A percentile compares a stretch with the other conserved stretches of the same genome.
Evolutionary conservation across 495 filamentous ascomycete species (phyloP).

Genomic region (Hypoxylon fuscum): DNA sequence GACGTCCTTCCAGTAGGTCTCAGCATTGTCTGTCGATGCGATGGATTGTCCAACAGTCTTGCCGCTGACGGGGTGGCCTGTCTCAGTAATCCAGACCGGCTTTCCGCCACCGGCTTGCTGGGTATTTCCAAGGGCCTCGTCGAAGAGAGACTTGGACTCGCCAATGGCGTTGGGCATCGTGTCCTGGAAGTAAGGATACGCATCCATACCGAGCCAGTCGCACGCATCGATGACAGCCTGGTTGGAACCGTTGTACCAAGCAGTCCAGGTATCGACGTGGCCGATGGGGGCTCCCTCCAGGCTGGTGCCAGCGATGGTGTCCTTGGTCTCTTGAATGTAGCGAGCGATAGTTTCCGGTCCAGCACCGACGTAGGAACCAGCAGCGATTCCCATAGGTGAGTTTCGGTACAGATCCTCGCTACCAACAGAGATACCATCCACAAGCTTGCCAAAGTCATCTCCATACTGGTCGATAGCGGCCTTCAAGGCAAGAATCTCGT

Average conservation of each 20-base stretch:
- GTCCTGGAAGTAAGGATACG: slow-evolving; percentile 78
- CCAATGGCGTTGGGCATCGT: slow-evolving; percentile 72
- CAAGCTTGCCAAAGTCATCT: slow-evolving; percentile 64
- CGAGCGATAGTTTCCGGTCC: slow-evolving; percentile 65
- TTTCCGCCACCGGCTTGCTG: slow-evolving; percentile 67
- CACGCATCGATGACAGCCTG: slow-evolving; percentile 69
- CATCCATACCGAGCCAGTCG: slow-evolving; percentile 84
- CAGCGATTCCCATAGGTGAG: slow-evolving; percentile 62
- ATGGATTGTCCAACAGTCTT: slow-evolving; percentile 66
- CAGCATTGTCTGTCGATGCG: slow-evolving; percentile 72
- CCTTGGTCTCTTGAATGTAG: slow-evolving; percentile 73
- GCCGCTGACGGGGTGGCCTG: slow-evolving; percentile 83
- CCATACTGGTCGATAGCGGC: slow-evolving; percentile 71
- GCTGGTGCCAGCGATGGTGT: slow-evolving; percentile 65
- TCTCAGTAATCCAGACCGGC: slow-evolving; percentile 89
- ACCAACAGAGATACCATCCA: slow-evolving; percentile 89
- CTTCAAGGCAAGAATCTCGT: slow-evolving; percentile 74
- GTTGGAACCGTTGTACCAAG: slow-evolving; percentile 80
- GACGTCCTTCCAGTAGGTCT: slow-evolving; percentile 81
- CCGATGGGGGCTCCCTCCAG: slow-evolving; percentile 70
- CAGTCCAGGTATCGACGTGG: slow-evolving; percentile 93
- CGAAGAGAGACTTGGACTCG: slow-evolving; percentile 68
- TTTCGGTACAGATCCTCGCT: slow-evolving; percentile 90
- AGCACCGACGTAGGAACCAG: slow-evolving; percentile 58
- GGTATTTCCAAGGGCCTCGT: slow-evolving; percentile 67